A percentile compares a stretch with the other conserved stretches of the same genome.
phyloP scores from a whole-genome alignment of 345 rosid species.

The Salix caprea region DNA sequence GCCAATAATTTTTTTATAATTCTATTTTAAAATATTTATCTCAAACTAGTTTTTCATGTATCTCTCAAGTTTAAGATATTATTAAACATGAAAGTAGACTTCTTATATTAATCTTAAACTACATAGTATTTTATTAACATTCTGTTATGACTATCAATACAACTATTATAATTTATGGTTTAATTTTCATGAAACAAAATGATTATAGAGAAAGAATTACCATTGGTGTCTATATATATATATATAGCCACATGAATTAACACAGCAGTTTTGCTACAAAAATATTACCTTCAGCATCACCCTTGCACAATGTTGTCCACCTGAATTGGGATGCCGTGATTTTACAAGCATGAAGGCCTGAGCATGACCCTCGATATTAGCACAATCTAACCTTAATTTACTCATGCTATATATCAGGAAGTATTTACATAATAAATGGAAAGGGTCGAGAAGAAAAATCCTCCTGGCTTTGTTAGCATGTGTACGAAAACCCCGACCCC shows the following conservation, averaged over 20 bases:
- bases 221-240: too few species aligned
- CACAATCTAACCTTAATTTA: not conserved
- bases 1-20: too few species aligned
- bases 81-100: too few species aligned
- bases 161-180: too few species aligned
- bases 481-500: not conserved
- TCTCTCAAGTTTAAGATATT: too few species aligned
- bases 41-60: too few species aligned
- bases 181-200: too few species aligned
- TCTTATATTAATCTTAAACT: too few species aligned
- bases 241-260: not conserved
- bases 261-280: not conserved
- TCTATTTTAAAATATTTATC: too few species aligned
- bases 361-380: not conserved
- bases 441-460: not conserved
- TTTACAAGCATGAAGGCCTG: slow-evolving; percentile 4
- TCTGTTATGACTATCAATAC: too few species aligned
- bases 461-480: not conserved
- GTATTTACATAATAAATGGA: not conserved
- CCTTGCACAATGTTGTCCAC: not conserved
- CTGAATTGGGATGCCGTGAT: not conserved
- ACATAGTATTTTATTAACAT: too few species aligned
- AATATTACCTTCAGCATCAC: not conserved
- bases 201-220: too few species aligned
- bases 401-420: not conserved